These are phyloP conservation scores for Schizothecium vesticola DNA, from an alignment of 495 filamentous ascomycete species.

Conservation along the genomic window DNA sequence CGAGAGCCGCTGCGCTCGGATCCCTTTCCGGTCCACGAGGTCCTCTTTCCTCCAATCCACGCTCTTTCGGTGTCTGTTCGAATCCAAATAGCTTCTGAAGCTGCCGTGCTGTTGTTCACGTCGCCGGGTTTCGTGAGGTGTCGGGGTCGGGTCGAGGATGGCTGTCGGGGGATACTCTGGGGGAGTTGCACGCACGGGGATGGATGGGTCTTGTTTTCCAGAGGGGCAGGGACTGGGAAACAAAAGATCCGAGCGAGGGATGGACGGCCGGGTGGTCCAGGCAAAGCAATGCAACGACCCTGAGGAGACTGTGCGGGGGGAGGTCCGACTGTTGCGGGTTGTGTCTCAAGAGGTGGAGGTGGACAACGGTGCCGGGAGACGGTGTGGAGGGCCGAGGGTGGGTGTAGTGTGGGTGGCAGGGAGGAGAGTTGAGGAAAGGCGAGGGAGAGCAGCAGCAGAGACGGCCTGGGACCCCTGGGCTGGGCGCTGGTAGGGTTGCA, in stretches of 20 bases:
- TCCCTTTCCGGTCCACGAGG: background rate
- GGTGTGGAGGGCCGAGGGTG: slow-evolving; percentile 4
- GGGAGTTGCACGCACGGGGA: slow-evolving; percentile 9
- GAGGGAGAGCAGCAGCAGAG: slow-evolving; percentile 1
- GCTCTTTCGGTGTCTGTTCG: background rate
- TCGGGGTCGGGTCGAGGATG: background rate
- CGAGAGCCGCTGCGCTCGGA: background rate
- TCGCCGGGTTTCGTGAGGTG: background rate
- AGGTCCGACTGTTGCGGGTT: slow-evolving; percentile 37
- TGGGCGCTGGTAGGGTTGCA: slow-evolving; percentile 10
- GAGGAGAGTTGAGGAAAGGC: background rate
- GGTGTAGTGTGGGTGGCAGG: slow-evolving; percentile 6
- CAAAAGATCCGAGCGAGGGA: slow-evolving; percentile 21
- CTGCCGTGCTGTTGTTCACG: background rate
- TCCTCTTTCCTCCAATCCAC: background rate
- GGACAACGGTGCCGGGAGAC: background rate
- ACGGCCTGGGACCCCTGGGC: slow-evolving; percentile 9
- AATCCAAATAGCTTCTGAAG: background rate
- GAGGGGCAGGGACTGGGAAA: slow-evolving; percentile 10
- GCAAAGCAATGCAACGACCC: slow-evolving; percentile 6
- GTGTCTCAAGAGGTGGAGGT: slow-evolving; percentile 40
- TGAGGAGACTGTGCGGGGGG: slow-evolving; percentile 17
- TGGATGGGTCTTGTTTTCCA: slow-evolving; percentile 21
- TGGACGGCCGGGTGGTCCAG: slow-evolving; percentile 8
- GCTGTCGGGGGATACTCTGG: background rate